Evolutionary conservation across 441 rosid genomes (phyloP), one percentile per base, ranked within the genome.

Genomic region (Erysimum pusillum): DNA sequence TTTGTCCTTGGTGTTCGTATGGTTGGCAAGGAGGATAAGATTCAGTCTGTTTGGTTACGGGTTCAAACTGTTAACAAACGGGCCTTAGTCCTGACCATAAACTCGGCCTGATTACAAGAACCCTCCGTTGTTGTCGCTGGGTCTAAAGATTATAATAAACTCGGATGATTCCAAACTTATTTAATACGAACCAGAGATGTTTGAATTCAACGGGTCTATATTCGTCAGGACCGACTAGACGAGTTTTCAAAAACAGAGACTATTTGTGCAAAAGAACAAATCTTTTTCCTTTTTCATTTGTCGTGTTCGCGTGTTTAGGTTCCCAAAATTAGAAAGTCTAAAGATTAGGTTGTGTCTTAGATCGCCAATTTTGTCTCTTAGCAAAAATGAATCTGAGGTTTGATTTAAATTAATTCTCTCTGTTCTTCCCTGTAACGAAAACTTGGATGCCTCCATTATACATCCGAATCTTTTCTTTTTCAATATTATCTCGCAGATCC

Each of bases 281-380:
- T 41, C 6, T 7, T 56, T 45, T 28, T 25, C 28, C 25, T 20
- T 35, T 54, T 63, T 9, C 13, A 56, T 56, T 70, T 63, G 67
- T 77, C 61, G n/a, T 57, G 61, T 69, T 53, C 38, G 6, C 11
- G 34, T 34, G 20, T 59, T 59, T 73, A 14, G 28, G 15, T 73
- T 73, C 46, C 78, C 67, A 79, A 67, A 79, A 35, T 61, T 61
- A 73, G 78, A 15, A 53, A 67, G 75, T 62, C 71, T 48, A 28
- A 67, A 68, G 59, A 68, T 45, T 54, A 67, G 45, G 62, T 28
- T 63, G 18, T 7, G 65, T 71, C 39, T 48, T 41, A 71, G 25
- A 67, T 60, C 38, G 59, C 60, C 78, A 73, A 22, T 53, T 73
- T 62, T 67, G 75, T 73, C 65, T 73, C 69, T 53, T 67, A 35